These are phyloP conservation scores for Parietaria judaica DNA, from an alignment of 306 rosid species.

Conservation along the genomic window DNA sequence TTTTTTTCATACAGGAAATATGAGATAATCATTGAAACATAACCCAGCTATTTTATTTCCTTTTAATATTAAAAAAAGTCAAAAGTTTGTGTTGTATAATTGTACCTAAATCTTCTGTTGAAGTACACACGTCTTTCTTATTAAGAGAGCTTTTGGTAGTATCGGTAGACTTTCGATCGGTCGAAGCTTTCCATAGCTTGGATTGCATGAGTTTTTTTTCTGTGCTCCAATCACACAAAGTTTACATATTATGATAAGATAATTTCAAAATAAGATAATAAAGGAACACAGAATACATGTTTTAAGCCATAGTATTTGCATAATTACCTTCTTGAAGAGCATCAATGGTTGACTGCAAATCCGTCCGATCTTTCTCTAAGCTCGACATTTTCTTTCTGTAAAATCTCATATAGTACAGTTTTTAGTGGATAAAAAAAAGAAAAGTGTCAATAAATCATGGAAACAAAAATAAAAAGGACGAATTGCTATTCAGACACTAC, in stretches of 20 bases:
- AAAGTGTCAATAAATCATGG: neutral
- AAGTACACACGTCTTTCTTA: constrained; percentile 63
- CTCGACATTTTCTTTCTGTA: constrained; percentile 81
- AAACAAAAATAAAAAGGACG: neutral
- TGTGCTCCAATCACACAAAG: constrained; percentile 24
- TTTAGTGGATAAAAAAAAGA: neutral
- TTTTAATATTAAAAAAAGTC: no score
- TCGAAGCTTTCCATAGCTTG: constrained; percentile 74
- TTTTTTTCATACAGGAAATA: no score
- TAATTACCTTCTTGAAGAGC: constrained; percentile 88
- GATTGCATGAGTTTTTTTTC: constrained; percentile 86
- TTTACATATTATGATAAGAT: neutral
- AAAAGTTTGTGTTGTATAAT: no score
- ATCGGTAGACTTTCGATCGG: constrained; percentile 45
- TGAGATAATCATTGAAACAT: no score
- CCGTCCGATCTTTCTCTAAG: constrained; percentile 75
- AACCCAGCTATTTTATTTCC: neutral
- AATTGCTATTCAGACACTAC: neutral
- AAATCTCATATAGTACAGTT: constrained; percentile 18
- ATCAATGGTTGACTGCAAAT: constrained; percentile 72
- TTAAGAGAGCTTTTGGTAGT: constrained; percentile 22
- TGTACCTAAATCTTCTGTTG: constrained; percentile 86
- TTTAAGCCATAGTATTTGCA: no score
- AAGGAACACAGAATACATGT: no score
- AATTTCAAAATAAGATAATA: neutral